Conservation (phyloP, 129 eudicot genomes). For the Escallonia rubra region DNA sequence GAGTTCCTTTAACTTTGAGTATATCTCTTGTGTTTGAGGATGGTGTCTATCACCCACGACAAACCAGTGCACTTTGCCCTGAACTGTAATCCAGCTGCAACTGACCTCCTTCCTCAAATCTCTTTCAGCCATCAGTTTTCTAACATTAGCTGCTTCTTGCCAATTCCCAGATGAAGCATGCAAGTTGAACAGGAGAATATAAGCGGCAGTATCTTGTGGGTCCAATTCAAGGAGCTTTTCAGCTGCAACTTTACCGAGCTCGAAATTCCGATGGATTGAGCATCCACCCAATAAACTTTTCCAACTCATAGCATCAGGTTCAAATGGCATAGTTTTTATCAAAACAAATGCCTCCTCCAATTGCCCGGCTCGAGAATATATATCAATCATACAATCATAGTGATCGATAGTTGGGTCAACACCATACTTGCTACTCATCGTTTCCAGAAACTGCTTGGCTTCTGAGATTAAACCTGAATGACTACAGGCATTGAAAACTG, state of each 20-base stretch:
- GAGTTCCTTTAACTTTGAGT: slow-evolving; percentile 23
- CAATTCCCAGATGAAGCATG: slow-evolving; percentile 20
- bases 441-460: slow-evolving; percentile 11
- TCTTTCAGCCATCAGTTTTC: slow-evolving; percentile 27
- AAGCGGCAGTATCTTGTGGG: slow-evolving; percentile 17
- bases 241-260: slow-evolving; percentile 35
- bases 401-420: slow-evolving; percentile 26
- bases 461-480: slow-evolving; percentile 21
- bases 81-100: slow-evolving; percentile 29
- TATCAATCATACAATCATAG: slow-evolving; percentile 32
- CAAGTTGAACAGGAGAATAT: slow-evolving; percentile 23
- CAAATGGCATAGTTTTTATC: slow-evolving; percentile 20
- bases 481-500: slow-evolving; percentile 28
- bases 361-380: slow-evolving; percentile 28
- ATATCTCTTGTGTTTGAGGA: slow-evolving; percentile 23
- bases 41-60: slow-evolving; percentile 26
- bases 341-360: slow-evolving; percentile 16
- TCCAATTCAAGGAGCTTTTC: slow-evolving; percentile 26
- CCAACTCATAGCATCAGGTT: slow-evolving; percentile 29
- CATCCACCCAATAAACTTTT: slow-evolving; percentile 30
- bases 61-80: slow-evolving; percentile 18
- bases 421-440: slow-evolving; percentile 15
- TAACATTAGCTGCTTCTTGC: slow-evolving; percentile 19
- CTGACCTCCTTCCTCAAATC: slow-evolving; percentile 21
- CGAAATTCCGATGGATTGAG: slow-evolving; percentile 23